Base-by-base conservation (phyloP, 1,284 basidiomycete genomes). In the Ceraceosorus guamensis region DNA sequence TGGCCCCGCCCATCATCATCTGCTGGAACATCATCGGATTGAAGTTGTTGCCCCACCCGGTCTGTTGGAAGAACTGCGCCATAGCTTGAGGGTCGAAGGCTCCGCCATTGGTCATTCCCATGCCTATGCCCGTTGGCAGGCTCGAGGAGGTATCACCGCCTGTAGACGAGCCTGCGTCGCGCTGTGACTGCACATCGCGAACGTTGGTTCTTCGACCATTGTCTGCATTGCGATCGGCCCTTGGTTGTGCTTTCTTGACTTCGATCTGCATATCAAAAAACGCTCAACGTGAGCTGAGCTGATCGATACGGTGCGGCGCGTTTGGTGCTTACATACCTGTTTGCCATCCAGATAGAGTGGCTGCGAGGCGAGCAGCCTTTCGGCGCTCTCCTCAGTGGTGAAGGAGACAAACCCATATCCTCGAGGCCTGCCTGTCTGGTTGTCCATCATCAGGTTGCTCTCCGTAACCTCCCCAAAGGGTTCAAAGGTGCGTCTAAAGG, bases 401-500 rank as follows among this genome's bases (percentile, higher is more conserved):
- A 96, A 95, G 0, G 91, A 95, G 18, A 98, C 87, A 73, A 99
- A 99, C 0, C 95, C 95, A 69, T 97, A 99, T 5, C 95, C 95
- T 76, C 98, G 93, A 78, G 89, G 91, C 49, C 92, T 80, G 35
- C 89, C 88, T 14, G 91, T 96, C 77, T 97, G 91, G 52, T 91
- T 87, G 78, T 99, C 95, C 71, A 96, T 83, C 95, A 99, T 98
- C 71, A 98, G 90, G 0, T 91, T 97, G 50, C 92, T 91, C 77
- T 98, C 93, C 71, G 92, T 87, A 60, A 99, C 90, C 66, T 85
- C 86, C 59, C 93, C 95, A 71, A 80, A 83, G 73, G 92, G 88
- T 46, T 85, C 84, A 77, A 97, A 93, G 79, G 88, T 95, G 57
- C 86, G 83, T 62, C 88, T 85, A 85, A 98, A 90, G 6, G 87